These are phyloP conservation scores for Xylaria sp. DNA, from an alignment of 2,329 filamentous ascomycete species.

Conservation along the genomic window DNA sequence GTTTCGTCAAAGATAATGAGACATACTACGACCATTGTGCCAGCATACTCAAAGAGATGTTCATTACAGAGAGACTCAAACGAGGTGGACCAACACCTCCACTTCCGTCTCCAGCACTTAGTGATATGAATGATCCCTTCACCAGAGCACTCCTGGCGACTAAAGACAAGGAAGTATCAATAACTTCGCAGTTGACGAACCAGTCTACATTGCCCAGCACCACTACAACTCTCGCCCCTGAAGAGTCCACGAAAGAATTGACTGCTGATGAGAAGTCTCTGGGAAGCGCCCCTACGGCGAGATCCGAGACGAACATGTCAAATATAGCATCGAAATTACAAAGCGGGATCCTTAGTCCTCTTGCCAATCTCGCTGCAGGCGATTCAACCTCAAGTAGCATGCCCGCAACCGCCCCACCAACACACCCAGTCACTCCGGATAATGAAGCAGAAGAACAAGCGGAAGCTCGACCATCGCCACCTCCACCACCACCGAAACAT, in stretches of 20 bases:
- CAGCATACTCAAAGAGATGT: conserved; percentile 84
- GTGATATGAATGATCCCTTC: conserved; percentile 48
- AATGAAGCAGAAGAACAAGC: conserved; percentile 40
- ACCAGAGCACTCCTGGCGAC: conserved; percentile 36
- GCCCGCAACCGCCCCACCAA: conserved; percentile 48
- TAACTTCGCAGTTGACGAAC: conserved; percentile 25
- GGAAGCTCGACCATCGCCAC: conserved; percentile 55
- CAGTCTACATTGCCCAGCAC: conserved; percentile 30
- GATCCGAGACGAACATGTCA: conserved; percentile 34
- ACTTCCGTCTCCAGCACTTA: conserved; percentile 54
- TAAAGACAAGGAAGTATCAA: conserved; percentile 49
- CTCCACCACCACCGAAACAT: conserved; percentile 79
- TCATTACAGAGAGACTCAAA: conserved; percentile 77
- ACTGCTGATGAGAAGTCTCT: conserved; percentile 33
- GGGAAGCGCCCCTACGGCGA: conserved; percentile 27
- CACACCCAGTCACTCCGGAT: conserved; percentile 45
- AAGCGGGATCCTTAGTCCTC: conserved; percentile 45
- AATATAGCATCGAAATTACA: conserved; percentile 43
- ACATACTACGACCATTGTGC: conserved; percentile 96
- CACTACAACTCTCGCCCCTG: conserved; percentile 21
- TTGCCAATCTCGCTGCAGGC: conserved; percentile 36
- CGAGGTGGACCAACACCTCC: conserved; percentile 65
- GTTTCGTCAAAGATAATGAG: conserved; percentile 99
- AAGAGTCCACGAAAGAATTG: conserved; percentile 29
- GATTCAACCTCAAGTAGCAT: conserved; percentile 42